These are phyloP conservation scores for Solanum clarkiae DNA, from an alignment of 257 asterid genomes.

Conservation along the genomic window DNA sequence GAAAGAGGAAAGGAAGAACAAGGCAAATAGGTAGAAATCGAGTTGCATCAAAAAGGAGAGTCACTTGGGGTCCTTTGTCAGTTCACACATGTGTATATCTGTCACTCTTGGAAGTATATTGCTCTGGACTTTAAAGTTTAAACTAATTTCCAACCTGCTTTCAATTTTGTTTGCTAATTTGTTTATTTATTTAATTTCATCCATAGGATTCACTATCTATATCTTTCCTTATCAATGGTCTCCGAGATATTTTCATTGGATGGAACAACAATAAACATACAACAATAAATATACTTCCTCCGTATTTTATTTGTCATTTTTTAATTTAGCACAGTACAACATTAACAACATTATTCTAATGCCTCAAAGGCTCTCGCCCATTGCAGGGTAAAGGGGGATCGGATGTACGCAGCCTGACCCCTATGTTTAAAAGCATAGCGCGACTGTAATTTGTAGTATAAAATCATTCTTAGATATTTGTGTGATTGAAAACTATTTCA, in stretches of 20 bases:
- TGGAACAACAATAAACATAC: conserved; percentile 11
- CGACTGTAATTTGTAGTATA: too few relatives aligned
- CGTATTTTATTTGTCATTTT: rapidly evolving
- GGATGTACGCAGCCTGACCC: too few relatives aligned
- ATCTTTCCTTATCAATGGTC: conserved; percentile 1
- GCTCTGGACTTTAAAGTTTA: conserved; percentile 9
- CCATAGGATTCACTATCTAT: background rate
- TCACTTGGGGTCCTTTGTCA: background rate
- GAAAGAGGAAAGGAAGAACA: background rate
- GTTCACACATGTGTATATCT: conserved; percentile 3
- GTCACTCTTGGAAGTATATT: conserved; percentile 3
- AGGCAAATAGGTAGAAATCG: background rate
- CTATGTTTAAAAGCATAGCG: too few relatives aligned
- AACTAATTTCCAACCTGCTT: background rate
- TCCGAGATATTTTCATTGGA: conserved; percentile 14
- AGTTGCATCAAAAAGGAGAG: conserved; percentile 6
- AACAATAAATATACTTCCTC: background rate
- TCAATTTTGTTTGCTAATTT: background rate
- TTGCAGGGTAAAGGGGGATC: too few relatives aligned
- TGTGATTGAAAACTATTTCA: too few relatives aligned
- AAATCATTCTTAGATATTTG: too few relatives aligned
- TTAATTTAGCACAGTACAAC: too few relatives aligned
- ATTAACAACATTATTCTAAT: too few relatives aligned
- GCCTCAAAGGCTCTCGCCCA: too few relatives aligned
- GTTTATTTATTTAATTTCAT: conserved; percentile 6